Evolutionary conservation across 306 rosid genomes (phyloP).

Genomic region (Gillenia trifoliata): DNA sequence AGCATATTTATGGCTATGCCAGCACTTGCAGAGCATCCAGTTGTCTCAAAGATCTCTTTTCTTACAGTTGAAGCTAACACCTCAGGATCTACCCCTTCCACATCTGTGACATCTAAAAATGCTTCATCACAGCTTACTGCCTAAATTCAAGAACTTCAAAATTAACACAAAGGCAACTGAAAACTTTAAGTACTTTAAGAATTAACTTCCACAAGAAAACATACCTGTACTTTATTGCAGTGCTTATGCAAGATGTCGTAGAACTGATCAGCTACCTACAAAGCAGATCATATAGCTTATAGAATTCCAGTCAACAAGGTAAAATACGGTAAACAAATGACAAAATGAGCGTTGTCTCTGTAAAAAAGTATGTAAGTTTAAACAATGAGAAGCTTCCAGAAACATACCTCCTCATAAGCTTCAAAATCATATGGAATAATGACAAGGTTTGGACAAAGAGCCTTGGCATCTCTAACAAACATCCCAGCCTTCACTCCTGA

Average conservation of each 20-base stretch:
- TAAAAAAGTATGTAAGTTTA: conserved; percentile 13
- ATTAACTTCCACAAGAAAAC: conserved; percentile 24
- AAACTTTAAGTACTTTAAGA: conserved; percentile 18
- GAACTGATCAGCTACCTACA: conserved; percentile 92
- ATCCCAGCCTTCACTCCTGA: conserved; percentile 86
- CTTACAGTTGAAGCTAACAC: conserved; percentile 65
- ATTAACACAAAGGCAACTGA: conserved; percentile 10
- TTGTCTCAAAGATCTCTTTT: conserved; percentile 64
- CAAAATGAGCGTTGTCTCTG: background rate
- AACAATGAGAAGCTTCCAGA: background rate
- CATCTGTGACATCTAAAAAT: conserved; percentile 64
- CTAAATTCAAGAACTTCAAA: conserved; percentile 35
- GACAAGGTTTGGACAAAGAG: conserved; percentile 71
- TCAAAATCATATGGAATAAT: conserved; percentile 85
- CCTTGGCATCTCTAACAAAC: conserved; percentile 89
- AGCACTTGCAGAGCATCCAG: conserved; percentile 90
- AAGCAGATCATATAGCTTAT: conserved; percentile 10
- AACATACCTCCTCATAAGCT: conserved; percentile 83
- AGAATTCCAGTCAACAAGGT: background rate
- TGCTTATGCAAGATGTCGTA: conserved; percentile 71
- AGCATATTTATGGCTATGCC: conserved; percentile 89
- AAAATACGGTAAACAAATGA: background rate
- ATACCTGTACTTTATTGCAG: conserved; percentile 87
- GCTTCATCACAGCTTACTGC: conserved; percentile 99
- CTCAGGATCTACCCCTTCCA: conserved; percentile 56